phyloP scores from a whole-genome alignment of 2,329 filamentous ascomycete species.

The Chrysosporium queenslandicum region DNA sequence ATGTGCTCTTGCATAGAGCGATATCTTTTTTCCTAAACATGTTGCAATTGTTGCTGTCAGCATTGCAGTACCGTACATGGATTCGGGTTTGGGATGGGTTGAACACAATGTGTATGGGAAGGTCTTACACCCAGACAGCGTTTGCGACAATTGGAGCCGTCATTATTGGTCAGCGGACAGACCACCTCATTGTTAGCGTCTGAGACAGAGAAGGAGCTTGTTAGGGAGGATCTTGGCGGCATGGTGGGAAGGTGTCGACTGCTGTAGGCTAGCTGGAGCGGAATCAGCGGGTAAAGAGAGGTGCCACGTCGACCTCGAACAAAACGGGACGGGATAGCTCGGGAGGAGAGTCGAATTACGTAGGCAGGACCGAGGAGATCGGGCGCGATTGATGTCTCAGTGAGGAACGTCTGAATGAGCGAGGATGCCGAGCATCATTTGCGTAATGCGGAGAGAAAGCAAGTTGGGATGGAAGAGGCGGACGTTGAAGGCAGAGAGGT shows the following conservation, averaged over 20 bases:
- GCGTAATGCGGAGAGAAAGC: neutral
- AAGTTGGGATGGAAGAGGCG: conserved; percentile 3
- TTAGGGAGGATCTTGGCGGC: conserved; percentile 80
- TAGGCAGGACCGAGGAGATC: neutral
- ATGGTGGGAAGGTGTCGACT: conserved; percentile 40
- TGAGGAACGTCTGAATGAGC: neutral
- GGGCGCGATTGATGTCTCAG: neutral
- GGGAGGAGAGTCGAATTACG: neutral
- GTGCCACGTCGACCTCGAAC: neutral
- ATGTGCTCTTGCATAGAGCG: conserved; percentile 99
- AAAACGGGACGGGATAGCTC: neutral
- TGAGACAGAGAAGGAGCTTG: conserved; percentile 81
- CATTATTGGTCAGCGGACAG: conserved; percentile 88
- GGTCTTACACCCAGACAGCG: conserved; percentile 91
- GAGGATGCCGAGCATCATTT: neutral
- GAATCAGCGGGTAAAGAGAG: neutral
- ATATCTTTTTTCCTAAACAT: conserved; percentile 73
- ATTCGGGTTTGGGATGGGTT: neutral
- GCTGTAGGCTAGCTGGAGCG: neutral
- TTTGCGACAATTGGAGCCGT: conserved; percentile 94
- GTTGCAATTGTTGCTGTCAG: neutral
- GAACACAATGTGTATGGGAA: neutral
- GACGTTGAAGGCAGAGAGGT: conserved; percentile 9
- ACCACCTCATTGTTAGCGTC: conserved; percentile 94
- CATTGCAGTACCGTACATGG: neutral